These are phyloP conservation scores for Corrigiola litoralis DNA, from an alignment of 179 eudicot genomes.

Conservation along the genomic window DNA sequence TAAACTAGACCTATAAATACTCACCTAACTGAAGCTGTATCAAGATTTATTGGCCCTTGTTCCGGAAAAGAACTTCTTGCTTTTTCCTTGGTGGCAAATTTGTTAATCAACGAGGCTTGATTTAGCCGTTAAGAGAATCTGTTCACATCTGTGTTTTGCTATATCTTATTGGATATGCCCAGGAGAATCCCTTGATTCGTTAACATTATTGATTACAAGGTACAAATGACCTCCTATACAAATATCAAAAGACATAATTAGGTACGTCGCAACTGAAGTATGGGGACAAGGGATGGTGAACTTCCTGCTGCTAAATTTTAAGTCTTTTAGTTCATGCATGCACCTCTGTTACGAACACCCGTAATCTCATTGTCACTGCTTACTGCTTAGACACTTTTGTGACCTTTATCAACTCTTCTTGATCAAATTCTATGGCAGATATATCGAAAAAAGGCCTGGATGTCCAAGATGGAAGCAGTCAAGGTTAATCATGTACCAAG, in stretches of 20 bases:
- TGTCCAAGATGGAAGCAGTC: no score
- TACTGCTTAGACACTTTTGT: no score
- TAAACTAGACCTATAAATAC: no score
- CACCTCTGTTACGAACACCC: neutral
- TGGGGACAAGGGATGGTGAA: neutral
- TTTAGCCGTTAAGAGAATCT: neutral
- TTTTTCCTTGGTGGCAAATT: neutral
- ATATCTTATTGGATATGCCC: neutral
- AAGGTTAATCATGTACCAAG: no score
- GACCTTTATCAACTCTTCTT: no score
- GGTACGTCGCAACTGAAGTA: neutral
- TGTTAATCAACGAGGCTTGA: neutral
- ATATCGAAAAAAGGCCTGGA: no score
- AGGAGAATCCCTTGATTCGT: slow-evolving; percentile 13
- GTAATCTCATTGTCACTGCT: no score
- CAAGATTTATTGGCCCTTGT: no score
- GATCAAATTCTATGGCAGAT: no score
- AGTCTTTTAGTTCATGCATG: neutral
- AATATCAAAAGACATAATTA: neutral
- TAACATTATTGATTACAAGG: neutral
- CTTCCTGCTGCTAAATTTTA: no score
- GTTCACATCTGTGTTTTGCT: neutral
- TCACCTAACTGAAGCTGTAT: no score
- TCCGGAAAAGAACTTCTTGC: neutral
- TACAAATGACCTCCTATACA: neutral